Evolutionary conservation across 1,139 yeast genomes (phyloP).

Genomic region (Kodamaea arcana): DNA sequence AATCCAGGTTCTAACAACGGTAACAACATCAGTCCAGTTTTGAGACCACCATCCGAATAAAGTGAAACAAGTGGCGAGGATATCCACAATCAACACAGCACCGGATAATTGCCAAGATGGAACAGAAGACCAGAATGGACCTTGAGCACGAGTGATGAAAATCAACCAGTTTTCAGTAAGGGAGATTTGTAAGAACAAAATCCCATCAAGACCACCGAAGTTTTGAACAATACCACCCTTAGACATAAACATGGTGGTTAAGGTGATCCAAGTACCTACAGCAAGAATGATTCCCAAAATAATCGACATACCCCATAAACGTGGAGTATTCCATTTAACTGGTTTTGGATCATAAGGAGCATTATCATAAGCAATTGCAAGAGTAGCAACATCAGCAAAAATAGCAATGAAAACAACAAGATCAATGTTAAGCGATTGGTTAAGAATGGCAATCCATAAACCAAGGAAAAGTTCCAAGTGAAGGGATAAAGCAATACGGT

Average conservation of each 20-base stretch:
- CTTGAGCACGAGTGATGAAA: slow-evolving; percentile 92
- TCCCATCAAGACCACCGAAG: slow-evolving; percentile 91
- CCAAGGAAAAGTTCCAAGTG: slow-evolving; percentile 92
- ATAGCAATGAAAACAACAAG: slow-evolving; percentile 91
- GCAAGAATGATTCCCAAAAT: slow-evolving; percentile 79
- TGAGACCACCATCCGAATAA: slow-evolving; percentile 98
- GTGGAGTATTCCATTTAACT: slow-evolving; percentile 97
- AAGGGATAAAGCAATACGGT: slow-evolving; percentile 91
- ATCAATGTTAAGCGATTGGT: slow-evolving; percentile 77
- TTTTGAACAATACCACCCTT: slow-evolving; percentile 90
- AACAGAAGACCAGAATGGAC: slow-evolving; percentile 89
- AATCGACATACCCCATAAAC: slow-evolving; percentile 95
- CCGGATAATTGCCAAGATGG: slow-evolving; percentile 96
- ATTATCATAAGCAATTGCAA: slow-evolving; percentile 93
- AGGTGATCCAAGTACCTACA: slow-evolving; percentile 87
- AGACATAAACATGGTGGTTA: slow-evolving; percentile 79
- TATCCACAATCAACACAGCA: slow-evolving; percentile 85
- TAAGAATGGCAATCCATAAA: slow-evolving; percentile 90
- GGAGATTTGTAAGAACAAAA: slow-evolving; percentile 85
- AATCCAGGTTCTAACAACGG: slow-evolving; percentile 89
- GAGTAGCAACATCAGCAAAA: slow-evolving; percentile 93
- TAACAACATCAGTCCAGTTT: slow-evolving; percentile 95
- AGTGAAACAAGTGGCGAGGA: slow-evolving; percentile 85
- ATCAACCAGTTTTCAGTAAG: slow-evolving; percentile 95
- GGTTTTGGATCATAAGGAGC: slow-evolving; percentile 98